Conservation (phyloP, 108 stramenopile species). For the Nannochloropsis gaditana region DNA sequence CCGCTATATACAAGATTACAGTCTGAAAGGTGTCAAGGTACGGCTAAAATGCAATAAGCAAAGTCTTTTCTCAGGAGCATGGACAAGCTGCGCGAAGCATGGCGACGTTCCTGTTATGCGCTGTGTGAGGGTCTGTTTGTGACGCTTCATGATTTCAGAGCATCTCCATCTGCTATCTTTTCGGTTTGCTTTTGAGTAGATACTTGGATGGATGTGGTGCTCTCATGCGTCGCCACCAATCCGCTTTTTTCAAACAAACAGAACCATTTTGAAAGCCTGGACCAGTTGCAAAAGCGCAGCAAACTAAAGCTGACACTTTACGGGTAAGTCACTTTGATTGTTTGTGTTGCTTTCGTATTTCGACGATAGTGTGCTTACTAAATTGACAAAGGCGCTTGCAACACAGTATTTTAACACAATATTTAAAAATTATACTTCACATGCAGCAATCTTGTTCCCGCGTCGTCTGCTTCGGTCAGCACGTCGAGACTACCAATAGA, state of each 20-base stretch:
- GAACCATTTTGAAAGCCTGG: conserved; percentile 16
- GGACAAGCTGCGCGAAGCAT: background rate
- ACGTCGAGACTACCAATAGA: background rate
- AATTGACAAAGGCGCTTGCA: too few relatives aligned
- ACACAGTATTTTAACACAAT: too few relatives aligned
- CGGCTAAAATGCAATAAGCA: background rate
- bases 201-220: too few relatives aligned
- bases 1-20: background rate
- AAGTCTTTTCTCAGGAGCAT: background rate
- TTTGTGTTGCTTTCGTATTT: background rate
- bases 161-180: background rate
- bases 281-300: background rate
- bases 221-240: background rate
- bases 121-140: background rate
- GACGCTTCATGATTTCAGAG: background rate
- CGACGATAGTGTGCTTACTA: too few relatives aligned
- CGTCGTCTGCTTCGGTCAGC: background rate
- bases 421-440: background rate
- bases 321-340: background rate
- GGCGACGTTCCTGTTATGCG: background rate
- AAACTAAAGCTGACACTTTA: background rate
- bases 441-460: background rate
- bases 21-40: background rate
- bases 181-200: background rate
- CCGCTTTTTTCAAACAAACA: background rate